Percentiles rank a stretch among this genome's conserved stretches.
Evolutionary conservation across 2,329 filamentous ascomycete species (phyloP).

Genomic region (Fusarium sp.): DNA sequence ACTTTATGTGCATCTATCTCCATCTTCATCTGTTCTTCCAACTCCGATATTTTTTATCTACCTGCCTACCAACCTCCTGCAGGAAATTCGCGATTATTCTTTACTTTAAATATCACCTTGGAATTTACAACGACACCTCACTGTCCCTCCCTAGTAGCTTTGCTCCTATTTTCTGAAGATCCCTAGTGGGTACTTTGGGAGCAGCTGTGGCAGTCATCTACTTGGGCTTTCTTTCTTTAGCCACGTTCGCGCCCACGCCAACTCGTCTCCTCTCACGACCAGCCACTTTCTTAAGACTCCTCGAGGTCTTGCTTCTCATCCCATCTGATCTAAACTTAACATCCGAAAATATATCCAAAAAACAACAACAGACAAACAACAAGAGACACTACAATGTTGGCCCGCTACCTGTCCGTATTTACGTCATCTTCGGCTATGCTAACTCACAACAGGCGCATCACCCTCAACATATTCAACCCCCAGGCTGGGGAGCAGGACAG

Average conservation of each 20-base stretch:
- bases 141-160: neutral
- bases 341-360: neutral
- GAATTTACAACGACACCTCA: neutral
- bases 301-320: slow-evolving; percentile 17
- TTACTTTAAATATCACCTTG: neutral
- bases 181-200: slow-evolving; percentile 11
- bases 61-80: slow-evolving; percentile 28
- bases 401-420: slow-evolving; percentile 4
- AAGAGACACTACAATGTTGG: slow-evolving; percentile 42
- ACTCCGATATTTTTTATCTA: slow-evolving; percentile 24
- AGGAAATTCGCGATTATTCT: slow-evolving; percentile 7
- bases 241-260: slow-evolving; percentile 7
- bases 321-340: neutral
- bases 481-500: slow-evolving; percentile 77
- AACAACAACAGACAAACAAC: slow-evolving; percentile 4
- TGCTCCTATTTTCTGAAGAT: slow-evolving; percentile 2
- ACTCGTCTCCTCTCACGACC: slow-evolving; percentile 30
- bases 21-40: slow-evolving; percentile 30
- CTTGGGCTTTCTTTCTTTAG: slow-evolving; percentile 20
- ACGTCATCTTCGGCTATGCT: slow-evolving; percentile 31
- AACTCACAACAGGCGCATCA: slow-evolving; percentile 77
- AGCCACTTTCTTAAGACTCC: slow-evolving; percentile 29
- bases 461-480: slow-evolving; percentile 84
- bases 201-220: slow-evolving; percentile 14
- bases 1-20: slow-evolving; percentile 31